These are phyloP conservation scores for Clarireedia homoeocarpa DNA, from an alignment of 2,329 filamentous ascomycete species.

Conservation along the genomic window DNA sequence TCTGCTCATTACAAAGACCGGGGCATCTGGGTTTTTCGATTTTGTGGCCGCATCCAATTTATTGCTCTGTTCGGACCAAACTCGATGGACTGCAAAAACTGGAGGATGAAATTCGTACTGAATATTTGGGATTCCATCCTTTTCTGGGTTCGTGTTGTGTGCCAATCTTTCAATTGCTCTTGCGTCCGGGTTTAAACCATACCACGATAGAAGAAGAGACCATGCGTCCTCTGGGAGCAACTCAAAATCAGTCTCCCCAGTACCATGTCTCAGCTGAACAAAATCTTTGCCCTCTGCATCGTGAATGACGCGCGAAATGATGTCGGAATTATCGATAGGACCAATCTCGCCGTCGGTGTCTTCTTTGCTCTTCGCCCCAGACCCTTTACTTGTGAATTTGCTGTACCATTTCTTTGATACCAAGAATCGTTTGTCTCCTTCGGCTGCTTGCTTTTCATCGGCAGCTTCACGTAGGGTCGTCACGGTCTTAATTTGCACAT, in stretches of 20 bases:
- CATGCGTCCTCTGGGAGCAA: slow-evolving; percentile 74
- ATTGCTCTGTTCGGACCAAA: slow-evolving; percentile 55
- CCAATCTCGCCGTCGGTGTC: slow-evolving; percentile 54
- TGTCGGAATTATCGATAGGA: slow-evolving; percentile 79
- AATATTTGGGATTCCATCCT: slow-evolving; percentile 52
- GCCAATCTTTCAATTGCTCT: slow-evolving; percentile 67
- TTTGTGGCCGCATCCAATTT: slow-evolving; percentile 52
- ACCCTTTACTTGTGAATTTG: slow-evolving; percentile 59
- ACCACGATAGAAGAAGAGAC: slow-evolving; percentile 74
- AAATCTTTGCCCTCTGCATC: slow-evolving; percentile 49
- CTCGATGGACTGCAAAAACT: slow-evolving; percentile 74
- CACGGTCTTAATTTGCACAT: slow-evolving; percentile 70
- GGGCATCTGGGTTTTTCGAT: slow-evolving; percentile 52
- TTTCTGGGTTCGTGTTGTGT: slow-evolving; percentile 63
- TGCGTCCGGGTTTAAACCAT: slow-evolving; percentile 64
- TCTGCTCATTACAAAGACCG: slow-evolving; percentile 62
- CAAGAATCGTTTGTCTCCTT: slow-evolving; percentile 69
- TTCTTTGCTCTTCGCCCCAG: slow-evolving; percentile 52
- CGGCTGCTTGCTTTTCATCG: slow-evolving; percentile 42
- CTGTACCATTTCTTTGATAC: slow-evolving; percentile 75
- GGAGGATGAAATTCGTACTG: slow-evolving; percentile 80
- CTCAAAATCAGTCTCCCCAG: slow-evolving; percentile 64
- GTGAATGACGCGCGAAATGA: slow-evolving; percentile 55
- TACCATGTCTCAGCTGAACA: slow-evolving; percentile 64
- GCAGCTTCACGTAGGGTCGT: slow-evolving; percentile 50